phyloP scores from a whole-genome alignment of 164 flowering plant species.

The Tetracentron sinense region DNA sequence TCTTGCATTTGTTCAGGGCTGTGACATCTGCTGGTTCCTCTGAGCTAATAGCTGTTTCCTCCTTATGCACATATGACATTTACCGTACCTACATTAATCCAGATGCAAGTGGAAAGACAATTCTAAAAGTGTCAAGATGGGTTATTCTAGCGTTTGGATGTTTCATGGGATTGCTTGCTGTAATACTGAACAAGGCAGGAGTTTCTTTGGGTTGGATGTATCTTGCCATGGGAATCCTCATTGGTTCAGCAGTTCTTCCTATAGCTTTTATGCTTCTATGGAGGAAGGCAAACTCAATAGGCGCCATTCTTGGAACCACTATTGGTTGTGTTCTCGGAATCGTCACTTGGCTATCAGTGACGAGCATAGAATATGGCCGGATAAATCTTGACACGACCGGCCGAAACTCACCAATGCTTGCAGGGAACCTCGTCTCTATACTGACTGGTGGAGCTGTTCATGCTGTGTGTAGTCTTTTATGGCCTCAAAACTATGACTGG shows the following conservation, averaged over 20 bases:
- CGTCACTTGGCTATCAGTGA: constrained; percentile 65
- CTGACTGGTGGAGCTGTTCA: constrained; percentile 78
- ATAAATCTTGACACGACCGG: constrained; percentile 92
- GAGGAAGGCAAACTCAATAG: constrained; percentile 78
- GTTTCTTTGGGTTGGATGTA: constrained; percentile 98
- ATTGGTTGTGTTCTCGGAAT: constrained; percentile 71
- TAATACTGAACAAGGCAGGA: constrained; percentile 81
- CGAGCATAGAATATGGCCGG: constrained; percentile 64
- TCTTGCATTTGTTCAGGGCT: constrained; percentile 53
- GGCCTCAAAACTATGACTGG: constrained; percentile 93
- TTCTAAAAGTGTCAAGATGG: constrained; percentile 70
- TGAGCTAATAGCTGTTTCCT: constrained; percentile 91
- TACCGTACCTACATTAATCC: constrained; percentile 92
- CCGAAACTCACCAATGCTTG: constrained; percentile 90
- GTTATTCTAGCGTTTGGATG: constrained; percentile 77
- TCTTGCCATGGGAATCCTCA: constrained; percentile 85
- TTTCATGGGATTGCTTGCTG: constrained; percentile 90
- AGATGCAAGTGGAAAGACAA: constrained; percentile 70
- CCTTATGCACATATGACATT: constrained; percentile 91
- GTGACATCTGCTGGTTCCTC: constrained; percentile 97
- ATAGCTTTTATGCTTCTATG: constrained; percentile 94
- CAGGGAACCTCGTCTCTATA: constrained; percentile 88
- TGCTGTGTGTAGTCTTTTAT: constrained; percentile 52
- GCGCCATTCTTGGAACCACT: constrained; percentile 70
- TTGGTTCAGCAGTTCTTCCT: constrained; percentile 89